Conservation (phyloP, 768 basidiomycete species). For the Collybia nuda region DNA sequence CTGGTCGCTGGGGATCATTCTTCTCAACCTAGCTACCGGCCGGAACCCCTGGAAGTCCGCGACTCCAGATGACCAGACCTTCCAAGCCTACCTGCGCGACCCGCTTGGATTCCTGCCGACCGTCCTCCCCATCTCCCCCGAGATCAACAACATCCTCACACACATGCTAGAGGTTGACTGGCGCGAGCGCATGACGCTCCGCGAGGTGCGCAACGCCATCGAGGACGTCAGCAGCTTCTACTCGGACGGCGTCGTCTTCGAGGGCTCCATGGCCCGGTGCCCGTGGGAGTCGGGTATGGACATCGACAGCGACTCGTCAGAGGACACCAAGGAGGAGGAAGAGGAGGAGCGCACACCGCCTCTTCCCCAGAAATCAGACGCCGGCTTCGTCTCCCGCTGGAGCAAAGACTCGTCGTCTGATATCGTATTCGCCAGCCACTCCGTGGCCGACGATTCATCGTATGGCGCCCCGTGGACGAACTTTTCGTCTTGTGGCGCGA, state of each 20-base stretch:
- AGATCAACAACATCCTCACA: conserved; percentile 72
- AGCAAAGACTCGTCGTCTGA: conserved; percentile 57
- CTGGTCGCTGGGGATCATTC: conserved; percentile 96
- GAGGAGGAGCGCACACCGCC: no score
- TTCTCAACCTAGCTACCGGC: conserved; percentile 93
- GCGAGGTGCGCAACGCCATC: conserved; percentile 57
- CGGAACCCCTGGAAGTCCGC: conserved; percentile 99
- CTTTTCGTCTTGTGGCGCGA: conserved; percentile 48
- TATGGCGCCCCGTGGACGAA: conserved; percentile 41
- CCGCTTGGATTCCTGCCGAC: conserved; percentile 77
- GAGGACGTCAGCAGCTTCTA: conserved; percentile 67
- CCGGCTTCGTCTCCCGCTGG: conserved; percentile 51
- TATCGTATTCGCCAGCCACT: conserved; percentile 41
- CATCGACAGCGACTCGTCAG: conserved; percentile 60
- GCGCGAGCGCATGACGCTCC: conserved; percentile 48
- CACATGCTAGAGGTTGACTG: conserved; percentile 78
- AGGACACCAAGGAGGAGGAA: conserved; percentile 42
- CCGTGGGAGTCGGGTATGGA: conserved; percentile 78
- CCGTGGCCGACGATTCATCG: conserved; percentile 34
- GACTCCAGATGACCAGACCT: conserved; percentile 80
- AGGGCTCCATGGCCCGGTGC: conserved; percentile 79
- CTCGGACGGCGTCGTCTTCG: conserved; percentile 72
- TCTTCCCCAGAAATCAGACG: conserved; percentile 32
- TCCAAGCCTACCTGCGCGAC: conserved; percentile 82
- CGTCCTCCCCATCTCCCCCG: conserved; percentile 78